These are phyloP conservation scores for Cubamyces lactineus DNA, from an alignment of 768 basidiomycete species.

Conservation along the genomic window DNA sequence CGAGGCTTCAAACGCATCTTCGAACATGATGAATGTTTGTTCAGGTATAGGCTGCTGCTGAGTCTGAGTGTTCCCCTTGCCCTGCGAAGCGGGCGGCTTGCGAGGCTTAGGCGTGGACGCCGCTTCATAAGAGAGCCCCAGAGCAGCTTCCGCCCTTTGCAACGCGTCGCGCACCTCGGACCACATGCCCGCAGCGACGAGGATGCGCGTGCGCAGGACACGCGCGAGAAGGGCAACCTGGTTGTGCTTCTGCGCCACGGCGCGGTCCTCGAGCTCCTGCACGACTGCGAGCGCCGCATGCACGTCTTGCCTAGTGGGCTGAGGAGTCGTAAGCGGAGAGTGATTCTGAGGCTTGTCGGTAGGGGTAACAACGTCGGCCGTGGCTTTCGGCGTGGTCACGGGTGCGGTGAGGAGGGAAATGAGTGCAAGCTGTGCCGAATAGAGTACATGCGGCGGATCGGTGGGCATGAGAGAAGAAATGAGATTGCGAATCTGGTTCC, in stretches of 20 bases:
- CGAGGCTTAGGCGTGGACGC: conserved; percentile 27
- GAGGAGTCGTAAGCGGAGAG: conserved; percentile 21
- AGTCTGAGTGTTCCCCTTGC: background rate
- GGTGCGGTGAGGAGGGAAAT: conserved; percentile 49
- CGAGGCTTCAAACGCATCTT: conserved; percentile 40
- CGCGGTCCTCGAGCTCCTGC: conserved; percentile 37
- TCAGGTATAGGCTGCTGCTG: conserved; percentile 6
- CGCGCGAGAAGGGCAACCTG: conserved; percentile 53
- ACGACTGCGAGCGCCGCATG: conserved; percentile 37
- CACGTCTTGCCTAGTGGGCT: conserved; percentile 30
- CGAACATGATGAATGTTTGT: conserved; percentile 34
- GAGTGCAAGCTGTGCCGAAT: conserved; percentile 58
- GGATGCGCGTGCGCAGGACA: conserved; percentile 59
- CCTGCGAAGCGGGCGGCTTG: conserved; percentile 16
- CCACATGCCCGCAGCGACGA: conserved; percentile 61
- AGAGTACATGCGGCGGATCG: conserved; percentile 57
- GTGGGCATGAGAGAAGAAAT: conserved; percentile 47
- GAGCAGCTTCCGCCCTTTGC: conserved; percentile 49
- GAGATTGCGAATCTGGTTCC: conserved; percentile 59
- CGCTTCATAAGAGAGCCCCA: conserved; percentile 45
- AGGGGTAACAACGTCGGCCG: conserved; percentile 2
- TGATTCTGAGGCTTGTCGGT: conserved; percentile 7
- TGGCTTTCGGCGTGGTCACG: conserved; percentile 15
- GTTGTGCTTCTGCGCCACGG: conserved; percentile 40
- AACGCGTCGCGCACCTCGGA: conserved; percentile 52